These are phyloP conservation scores for Mortierella claussenii DNA, from an alignment of 192 early-diverging fungal genomes.

Conservation along the genomic window DNA sequence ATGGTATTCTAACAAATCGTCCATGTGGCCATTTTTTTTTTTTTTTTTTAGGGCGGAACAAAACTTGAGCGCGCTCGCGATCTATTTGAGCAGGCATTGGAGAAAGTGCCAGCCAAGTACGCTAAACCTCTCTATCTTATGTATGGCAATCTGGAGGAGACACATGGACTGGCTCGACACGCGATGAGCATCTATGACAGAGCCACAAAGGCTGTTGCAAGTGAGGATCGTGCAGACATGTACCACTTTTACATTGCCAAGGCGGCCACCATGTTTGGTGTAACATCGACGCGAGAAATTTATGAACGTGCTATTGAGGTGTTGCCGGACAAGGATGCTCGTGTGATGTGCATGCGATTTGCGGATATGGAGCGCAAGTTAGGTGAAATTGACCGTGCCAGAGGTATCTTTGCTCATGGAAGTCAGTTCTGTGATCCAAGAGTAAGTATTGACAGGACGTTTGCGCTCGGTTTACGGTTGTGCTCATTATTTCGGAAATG, in stretches of 20 bases:
- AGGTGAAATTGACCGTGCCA: constrained; percentile 95
- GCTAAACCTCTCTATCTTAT: constrained; percentile 88
- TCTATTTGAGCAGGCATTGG: constrained; percentile 94
- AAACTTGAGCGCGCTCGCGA: constrained; percentile 94
- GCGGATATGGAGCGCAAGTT: constrained; percentile 88
- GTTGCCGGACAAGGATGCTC: constrained; percentile 83
- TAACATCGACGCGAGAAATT: constrained; percentile 88
- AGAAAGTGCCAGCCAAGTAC: constrained; percentile 84
- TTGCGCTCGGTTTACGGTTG: no score
- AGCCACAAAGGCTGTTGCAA: constrained; percentile 81
- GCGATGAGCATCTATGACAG: constrained; percentile 96
- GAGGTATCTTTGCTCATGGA: constrained; percentile 88
- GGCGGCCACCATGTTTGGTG: constrained; percentile 86
- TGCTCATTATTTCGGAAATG: no score
- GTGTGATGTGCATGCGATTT: constrained; percentile 83
- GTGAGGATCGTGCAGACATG: constrained; percentile 82
- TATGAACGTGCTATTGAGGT: constrained; percentile 92
- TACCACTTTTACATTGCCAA: constrained; percentile 93
- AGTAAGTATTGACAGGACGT: no score
- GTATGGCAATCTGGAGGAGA: constrained; percentile 94
- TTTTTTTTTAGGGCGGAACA: constrained; percentile 67
- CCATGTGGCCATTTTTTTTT: no score
- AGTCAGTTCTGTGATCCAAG: constrained; percentile 91
- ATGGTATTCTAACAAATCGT: no score
- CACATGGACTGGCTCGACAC: constrained; percentile 88